Evolutionary conservation across 306 rosid species (phyloP), one percentile per base, ranked within the genome.

Genomic region (Cucurbita ficifolia): DNA sequence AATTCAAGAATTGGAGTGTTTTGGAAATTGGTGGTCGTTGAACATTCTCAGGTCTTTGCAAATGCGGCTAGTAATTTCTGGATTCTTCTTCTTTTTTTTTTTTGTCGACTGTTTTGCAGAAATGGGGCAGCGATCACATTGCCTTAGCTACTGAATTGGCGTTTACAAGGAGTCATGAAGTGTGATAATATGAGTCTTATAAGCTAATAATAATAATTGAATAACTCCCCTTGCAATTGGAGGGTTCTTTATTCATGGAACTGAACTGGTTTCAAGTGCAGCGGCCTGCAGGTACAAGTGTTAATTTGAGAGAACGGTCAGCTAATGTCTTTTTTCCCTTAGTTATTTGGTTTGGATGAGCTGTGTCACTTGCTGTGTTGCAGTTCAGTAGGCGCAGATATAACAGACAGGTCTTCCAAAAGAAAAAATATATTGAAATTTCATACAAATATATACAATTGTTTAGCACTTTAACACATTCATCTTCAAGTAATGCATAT

Each of bases 101-200:
- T 82, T 18, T 43, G 8, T 68, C n/a, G 0, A 19, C 56, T 78
- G 29, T 78, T 75, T 87, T 73, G 57, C 87, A 94, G 98, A 94
- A 89, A 86, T 94, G 97, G 97, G 92, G 96, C 45, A 94, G 99
- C 48, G 99, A 94, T 76, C 97, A 94, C 75, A 86, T 94, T 80
- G 96, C 97, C 38, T 75, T 94, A 85, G 97, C 74, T 81, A 79
- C 95, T 8, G 99, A 94, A 76, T 76, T 94, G 79, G 95, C 88
- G 10, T 80, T 89, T 58, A 59, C 40, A 55, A 19, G 65, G 46
- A 57, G 65, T 14, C 50, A 21, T 55, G 64, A 73, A 18, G 45
- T 13, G 10, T 69, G 56, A 68, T 46, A 14, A 6, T 14, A 2
- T 69, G 73, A 24, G 16, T 46, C 42, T 29, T 48, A 45, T 1